These are phyloP conservation scores for Inonotus obliquus DNA, from an alignment of 1,284 basidiomycete species.

Conservation along the genomic window DNA sequence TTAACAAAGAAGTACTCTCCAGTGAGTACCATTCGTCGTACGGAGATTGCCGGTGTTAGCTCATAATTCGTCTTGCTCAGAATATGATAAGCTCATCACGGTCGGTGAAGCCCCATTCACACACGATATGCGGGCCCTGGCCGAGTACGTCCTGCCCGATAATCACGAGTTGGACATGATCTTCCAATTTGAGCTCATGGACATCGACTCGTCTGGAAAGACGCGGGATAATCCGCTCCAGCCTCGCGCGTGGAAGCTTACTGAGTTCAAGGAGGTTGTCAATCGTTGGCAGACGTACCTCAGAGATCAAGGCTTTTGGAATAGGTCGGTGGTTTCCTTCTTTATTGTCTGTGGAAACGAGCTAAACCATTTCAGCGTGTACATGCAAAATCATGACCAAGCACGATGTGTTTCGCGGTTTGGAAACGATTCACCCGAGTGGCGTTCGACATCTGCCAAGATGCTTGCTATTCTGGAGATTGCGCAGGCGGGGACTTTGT, in stretches of 20 bases:
- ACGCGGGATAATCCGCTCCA: constrained; percentile 33
- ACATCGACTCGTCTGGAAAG: constrained; percentile 43
- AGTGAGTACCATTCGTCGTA: constrained; percentile 40
- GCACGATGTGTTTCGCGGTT: constrained; percentile 61
- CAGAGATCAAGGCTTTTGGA: constrained; percentile 59
- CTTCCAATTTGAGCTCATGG: constrained; percentile 63
- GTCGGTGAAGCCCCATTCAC: constrained; percentile 67
- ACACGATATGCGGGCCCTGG: constrained; percentile 44
- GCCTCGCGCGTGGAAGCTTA: constrained; percentile 46
- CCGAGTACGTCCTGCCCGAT: constrained; percentile 54
- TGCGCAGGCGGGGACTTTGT: constrained; percentile 62
- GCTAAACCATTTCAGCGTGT: constrained; percentile 35
- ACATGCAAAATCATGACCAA: constrained; percentile 68
- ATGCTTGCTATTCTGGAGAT: constrained; percentile 59
- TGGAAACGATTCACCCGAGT: constrained; percentile 53
- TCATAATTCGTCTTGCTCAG: no score
- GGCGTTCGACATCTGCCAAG: constrained; percentile 55
- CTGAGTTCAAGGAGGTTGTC: constrained; percentile 53
- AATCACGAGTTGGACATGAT: constrained; percentile 67
- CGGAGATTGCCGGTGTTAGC: no score
- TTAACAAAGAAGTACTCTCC: constrained; percentile 55
- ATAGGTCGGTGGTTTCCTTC: constrained; percentile 38
- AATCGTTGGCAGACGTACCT: constrained; percentile 57
- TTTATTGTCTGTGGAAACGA: no score
- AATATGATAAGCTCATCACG: constrained; percentile 50